phyloP scores from a whole-genome alignment of 441 rosid genomes.

The Jatropha podagrica region DNA sequence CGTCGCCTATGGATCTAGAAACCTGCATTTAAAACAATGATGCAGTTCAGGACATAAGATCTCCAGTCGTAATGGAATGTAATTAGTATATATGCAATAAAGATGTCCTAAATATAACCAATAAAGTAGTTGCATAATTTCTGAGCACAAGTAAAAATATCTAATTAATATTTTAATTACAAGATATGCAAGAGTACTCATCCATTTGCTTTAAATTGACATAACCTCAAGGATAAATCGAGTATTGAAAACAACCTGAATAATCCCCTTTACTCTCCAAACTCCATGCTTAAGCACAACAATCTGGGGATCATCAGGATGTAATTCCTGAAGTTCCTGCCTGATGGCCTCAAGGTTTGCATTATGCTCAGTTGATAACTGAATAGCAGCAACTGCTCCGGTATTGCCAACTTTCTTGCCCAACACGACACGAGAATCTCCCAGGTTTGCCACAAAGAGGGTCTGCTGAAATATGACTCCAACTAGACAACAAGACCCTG shows the following conservation, averaged over 20 bases:
- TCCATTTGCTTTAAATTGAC: conserved; percentile 8
- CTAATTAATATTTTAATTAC: not conserved
- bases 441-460: conserved; percentile 82
- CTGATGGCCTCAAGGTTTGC: conserved; percentile 74
- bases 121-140: not conserved
- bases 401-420: conserved; percentile 82
- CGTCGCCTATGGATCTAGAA: conserved; percentile 82
- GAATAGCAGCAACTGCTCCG: conserved; percentile 71
- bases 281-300: conserved; percentile 79
- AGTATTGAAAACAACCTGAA: conserved; percentile 53
- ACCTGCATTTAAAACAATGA: conserved; percentile 49
- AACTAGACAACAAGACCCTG: conserved; percentile 82
- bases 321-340: conserved; percentile 72
- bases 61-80: conserved; percentile 6
- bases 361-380: conserved; percentile 84
- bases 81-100: conserved; percentile 1
- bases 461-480: conserved; percentile 74
- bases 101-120: not conserved
- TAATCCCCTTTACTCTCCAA: conserved; percentile 90
- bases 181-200: not conserved
- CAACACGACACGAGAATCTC: conserved; percentile 82
- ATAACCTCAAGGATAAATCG: conserved; percentile 11
- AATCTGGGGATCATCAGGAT: conserved; percentile 80
- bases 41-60: conserved; percentile 8
- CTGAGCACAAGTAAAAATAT: not conserved